Percentiles rank a stretch among this genome's conserved stretches.
Evolutionary conservation across 441 rosid genomes (phyloP).

Genomic region (Bocquillonia castaneifolia): DNA sequence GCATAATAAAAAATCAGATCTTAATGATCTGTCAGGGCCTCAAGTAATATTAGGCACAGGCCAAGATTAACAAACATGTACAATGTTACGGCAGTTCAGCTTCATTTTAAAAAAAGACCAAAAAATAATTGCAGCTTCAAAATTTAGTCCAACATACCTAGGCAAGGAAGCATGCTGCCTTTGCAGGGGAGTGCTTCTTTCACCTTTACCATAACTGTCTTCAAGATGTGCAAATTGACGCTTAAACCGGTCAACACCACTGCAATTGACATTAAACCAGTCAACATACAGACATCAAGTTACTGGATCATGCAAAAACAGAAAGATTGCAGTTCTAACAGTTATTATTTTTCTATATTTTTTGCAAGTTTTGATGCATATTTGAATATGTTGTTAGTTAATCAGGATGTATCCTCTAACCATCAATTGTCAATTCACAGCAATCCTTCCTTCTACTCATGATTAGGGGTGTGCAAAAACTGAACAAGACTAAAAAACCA

Average conservation of each 20-base stretch:
- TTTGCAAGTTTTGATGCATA: not conserved
- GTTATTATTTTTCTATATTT: too few species aligned
- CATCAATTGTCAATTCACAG: not conserved
- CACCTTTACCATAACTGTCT: conserved; percentile 82
- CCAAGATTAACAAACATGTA: too few species aligned
- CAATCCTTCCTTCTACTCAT: not conserved
- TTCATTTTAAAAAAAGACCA: too few species aligned
- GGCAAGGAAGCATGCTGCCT: conserved; percentile 97
- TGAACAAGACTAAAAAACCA: too few species aligned
- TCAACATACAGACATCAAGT: not conserved
- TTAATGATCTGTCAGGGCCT: not conserved
- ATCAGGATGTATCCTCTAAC: not conserved
- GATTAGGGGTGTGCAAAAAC: too few species aligned
- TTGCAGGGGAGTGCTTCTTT: conserved; percentile 61
- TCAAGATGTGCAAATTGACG: conserved; percentile 96
- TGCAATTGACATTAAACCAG: conserved; percentile 31
- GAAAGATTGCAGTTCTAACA: not conserved
- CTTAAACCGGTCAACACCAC: conserved; percentile 98
- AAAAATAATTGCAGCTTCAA: too few species aligned
- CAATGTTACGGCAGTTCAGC: too few species aligned
- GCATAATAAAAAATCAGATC: too few species aligned
- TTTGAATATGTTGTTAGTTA: not conserved
- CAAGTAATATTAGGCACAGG: too few species aligned
- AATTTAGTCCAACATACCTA: conserved; percentile 38
- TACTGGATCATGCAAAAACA: not conserved